Percentiles rank a stretch among this genome's conserved stretches.
Evolutionary conservation across 1,139 yeast genomes (phyloP).

Genomic region (Komagataea norvegica): DNA sequence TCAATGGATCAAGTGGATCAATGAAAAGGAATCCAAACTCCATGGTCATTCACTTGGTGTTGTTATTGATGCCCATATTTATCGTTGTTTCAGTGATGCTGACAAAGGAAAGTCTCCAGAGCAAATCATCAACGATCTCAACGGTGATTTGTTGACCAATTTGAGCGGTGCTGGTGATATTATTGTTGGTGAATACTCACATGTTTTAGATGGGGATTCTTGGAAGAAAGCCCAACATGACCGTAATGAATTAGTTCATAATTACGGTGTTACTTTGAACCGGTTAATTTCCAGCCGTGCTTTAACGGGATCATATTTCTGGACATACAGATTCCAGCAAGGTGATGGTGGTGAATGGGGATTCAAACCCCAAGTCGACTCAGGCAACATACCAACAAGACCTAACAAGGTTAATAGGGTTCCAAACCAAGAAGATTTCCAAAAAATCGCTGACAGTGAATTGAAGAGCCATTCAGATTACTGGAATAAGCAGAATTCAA

Average conservation of each 20-base stretch:
- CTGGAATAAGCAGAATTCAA: conserved; percentile 60
- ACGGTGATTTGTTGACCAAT: conserved; percentile 47
- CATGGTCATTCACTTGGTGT: conserved; percentile 45
- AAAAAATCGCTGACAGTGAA: conserved; percentile 38
- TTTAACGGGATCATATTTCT: conserved; percentile 70
- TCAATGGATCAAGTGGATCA: conserved; percentile 72
- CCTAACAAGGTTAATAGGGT: conserved; percentile 17
- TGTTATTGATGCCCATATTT: conserved; percentile 78
- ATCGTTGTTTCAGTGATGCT: conserved; percentile 75
- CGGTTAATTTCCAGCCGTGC: conserved; percentile 48
- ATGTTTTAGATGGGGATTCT: conserved; percentile 71
- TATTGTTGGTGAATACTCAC: conserved; percentile 85
- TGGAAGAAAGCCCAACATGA: conserved; percentile 54
- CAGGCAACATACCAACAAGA: conserved; percentile 51
- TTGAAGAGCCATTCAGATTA: conserved; percentile 50
- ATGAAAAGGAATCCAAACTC: conserved; percentile 36
- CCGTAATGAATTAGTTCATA: conserved; percentile 41
- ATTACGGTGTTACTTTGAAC: conserved; percentile 43
- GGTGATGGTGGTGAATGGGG: conserved; percentile 99
- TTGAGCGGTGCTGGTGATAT: conserved; percentile 57
- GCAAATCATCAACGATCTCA: conserved; percentile 56
- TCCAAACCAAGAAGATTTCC: conserved; percentile 42
- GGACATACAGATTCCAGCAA: conserved; percentile 84
- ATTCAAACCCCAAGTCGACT: conserved; percentile 67
- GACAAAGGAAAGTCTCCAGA: conserved; percentile 66